Percentiles rank a stretch among this genome's conserved stretches.
These are phyloP conservation scores for Jackrogersella multiformis DNA, from an alignment of 495 filamentous ascomycete species.

Conservation along the genomic window DNA sequence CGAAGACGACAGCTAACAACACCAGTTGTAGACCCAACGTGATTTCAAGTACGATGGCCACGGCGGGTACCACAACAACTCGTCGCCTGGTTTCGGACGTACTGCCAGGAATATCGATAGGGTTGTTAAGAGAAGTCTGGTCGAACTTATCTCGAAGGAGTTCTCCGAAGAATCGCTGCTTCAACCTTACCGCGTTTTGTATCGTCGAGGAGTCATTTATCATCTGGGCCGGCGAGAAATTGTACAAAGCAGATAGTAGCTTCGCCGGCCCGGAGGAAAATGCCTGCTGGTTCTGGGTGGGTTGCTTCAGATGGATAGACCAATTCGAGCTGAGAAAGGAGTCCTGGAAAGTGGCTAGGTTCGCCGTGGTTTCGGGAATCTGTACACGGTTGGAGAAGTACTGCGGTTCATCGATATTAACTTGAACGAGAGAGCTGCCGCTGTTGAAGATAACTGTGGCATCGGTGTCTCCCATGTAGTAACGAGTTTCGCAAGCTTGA, in stretches of 20 bases:
- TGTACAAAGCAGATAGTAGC: conserved; percentile 40
- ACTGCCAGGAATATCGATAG: not conserved
- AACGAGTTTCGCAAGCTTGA: conserved; percentile 42
- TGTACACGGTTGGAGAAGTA: conserved; percentile 24
- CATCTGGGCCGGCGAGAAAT: conserved; percentile 39
- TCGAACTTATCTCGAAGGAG: conserved; percentile 43
- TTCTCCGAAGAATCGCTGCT: conserved; percentile 53
- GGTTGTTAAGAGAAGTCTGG: not conserved
- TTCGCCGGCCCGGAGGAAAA: conserved; percentile 24
- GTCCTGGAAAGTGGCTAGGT: conserved; percentile 32
- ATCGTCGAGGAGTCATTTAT: not conserved
- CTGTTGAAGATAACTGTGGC: conserved; percentile 32
- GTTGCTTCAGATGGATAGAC: conserved; percentile 28
- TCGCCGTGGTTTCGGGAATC: conserved; percentile 6
- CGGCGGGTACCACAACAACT: conserved; percentile 33
- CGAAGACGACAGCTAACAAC: conserved; percentile 18
- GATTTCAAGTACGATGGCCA: conserved; percentile 33
- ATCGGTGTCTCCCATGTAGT: conserved; percentile 48
- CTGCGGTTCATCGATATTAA: conserved; percentile 42
- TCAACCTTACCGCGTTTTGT: conserved; percentile 39
- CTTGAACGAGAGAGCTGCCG: conserved; percentile 25
- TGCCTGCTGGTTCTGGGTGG: not conserved
- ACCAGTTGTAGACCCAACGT: conserved; percentile 14
- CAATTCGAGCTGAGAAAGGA: conserved; percentile 29
- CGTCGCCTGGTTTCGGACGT: conserved; percentile 16